Evolutionary conservation across 352 stramenopile genomes (phyloP).

Genomic region (Globisporangium canariense): DNA sequence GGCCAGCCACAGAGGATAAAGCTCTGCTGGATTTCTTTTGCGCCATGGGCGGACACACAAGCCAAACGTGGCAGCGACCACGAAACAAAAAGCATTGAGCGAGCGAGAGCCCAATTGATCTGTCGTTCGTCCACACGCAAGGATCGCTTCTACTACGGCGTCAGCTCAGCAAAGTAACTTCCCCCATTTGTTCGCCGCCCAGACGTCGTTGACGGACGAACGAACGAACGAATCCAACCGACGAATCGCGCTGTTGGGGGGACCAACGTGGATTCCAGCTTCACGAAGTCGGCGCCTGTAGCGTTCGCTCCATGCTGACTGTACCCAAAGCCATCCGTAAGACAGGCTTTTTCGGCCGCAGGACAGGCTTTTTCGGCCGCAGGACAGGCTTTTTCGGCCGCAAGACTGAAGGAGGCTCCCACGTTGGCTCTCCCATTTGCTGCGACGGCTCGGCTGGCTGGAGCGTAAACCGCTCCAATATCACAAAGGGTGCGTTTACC

Average conservation of each 20-base stretch:
- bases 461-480: no score
- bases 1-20: neutral
- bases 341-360: no score
- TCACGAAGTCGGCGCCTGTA: no score
- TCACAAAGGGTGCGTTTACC: no score
- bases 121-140: neutral
- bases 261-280: neutral
- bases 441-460: no score
- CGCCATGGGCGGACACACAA: conserved; percentile 6
- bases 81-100: neutral
- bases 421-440: neutral
- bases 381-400: neutral
- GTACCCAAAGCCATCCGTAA: neutral
- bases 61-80: neutral
- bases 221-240: neutral
- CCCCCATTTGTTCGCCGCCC: neutral
- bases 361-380: no score
- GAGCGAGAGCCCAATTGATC: neutral
- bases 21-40: conserved; percentile 10
- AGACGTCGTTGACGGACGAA: neutral
- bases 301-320: no score
- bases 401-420: neutral
- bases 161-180: neutral
- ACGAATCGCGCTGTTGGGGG: neutral
- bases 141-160: neutral